These are phyloP conservation scores for Astrephomene gubernaculifera DNA, from an alignment of 139 green algal species.

Conservation along the genomic window DNA sequence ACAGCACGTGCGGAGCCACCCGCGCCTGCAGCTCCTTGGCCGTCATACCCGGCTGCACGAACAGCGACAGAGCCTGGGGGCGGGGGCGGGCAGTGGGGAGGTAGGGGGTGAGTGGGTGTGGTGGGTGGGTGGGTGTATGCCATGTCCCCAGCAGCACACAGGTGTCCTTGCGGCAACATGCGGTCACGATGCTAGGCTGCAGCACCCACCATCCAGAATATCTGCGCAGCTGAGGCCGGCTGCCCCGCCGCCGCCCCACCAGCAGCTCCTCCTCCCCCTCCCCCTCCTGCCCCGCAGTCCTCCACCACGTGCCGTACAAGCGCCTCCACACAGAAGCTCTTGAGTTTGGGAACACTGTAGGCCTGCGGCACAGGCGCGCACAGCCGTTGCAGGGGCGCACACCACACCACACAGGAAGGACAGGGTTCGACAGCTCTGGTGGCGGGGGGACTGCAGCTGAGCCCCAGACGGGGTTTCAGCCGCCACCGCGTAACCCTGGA, in stretches of 20 bases:
- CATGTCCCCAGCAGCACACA: not conserved
- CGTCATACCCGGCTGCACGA: not conserved
- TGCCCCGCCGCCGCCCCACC: not conserved
- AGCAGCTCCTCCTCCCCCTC: not conserved
- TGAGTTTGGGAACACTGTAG: not conserved
- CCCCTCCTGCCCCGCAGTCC: not conserved
- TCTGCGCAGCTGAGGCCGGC: not conserved
- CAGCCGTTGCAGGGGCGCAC: not conserved
- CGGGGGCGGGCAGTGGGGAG: not conserved
- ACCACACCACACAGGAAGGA: no score
- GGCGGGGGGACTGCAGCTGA: not conserved
- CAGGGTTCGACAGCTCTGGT: no score
- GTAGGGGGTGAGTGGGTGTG: not conserved
- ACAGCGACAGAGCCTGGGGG: not conserved
- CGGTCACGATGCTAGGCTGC: no score
- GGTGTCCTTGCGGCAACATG: no score
- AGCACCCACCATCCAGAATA: not conserved
- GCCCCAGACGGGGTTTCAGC: not conserved
- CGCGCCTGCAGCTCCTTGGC: slow-evolving; percentile 5
- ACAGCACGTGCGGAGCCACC: not conserved
- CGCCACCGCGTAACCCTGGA: no score
- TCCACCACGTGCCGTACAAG: not conserved
- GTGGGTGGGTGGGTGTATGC: not conserved
- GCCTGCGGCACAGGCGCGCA: not conserved
- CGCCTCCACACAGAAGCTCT: slow-evolving; percentile 5